Evolutionary conservation across 1,284 basidiomycete species (phyloP).

Genomic region (Neonothopanus nambi): DNA sequence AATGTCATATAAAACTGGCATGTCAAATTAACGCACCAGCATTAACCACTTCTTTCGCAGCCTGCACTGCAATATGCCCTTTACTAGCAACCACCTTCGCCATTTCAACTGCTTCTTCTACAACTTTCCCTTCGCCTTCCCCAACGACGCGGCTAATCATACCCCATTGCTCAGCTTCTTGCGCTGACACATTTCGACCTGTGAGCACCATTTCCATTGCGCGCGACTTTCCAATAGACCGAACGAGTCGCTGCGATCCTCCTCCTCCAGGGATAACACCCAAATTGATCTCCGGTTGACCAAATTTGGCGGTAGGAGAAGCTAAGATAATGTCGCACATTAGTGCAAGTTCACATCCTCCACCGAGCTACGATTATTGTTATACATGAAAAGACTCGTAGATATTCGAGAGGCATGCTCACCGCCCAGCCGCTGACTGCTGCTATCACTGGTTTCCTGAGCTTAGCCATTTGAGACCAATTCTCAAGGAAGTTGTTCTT

Average conservation of each 20-base stretch:
- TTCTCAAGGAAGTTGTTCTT: slow-evolving; percentile 86
- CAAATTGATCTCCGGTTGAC: slow-evolving; percentile 97
- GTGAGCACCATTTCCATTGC: slow-evolving; percentile 97
- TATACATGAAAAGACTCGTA: slow-evolving; percentile 6
- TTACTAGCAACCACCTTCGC: slow-evolving; percentile 84
- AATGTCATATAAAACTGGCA: background rate
- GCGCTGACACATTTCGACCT: slow-evolving; percentile 78
- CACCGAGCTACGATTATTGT: slow-evolving; percentile 69
- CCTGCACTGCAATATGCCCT: slow-evolving; percentile 84
- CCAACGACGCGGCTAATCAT: slow-evolving; percentile 83
- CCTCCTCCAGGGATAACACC: slow-evolving; percentile 95
- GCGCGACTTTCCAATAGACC: slow-evolving; percentile 88
- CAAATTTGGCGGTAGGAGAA: slow-evolving; percentile 91
- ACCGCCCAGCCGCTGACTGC: slow-evolving; percentile 96
- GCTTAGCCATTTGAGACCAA: slow-evolving; percentile 78
- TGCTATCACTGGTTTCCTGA: slow-evolving; percentile 93
- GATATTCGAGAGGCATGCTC: slow-evolving; percentile 30
- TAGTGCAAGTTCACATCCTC: slow-evolving; percentile 95
- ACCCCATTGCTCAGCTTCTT: slow-evolving; percentile 86
- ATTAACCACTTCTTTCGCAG: slow-evolving; percentile 96
- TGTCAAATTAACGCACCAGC: slow-evolving; percentile 55
- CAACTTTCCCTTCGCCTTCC: slow-evolving; percentile 76
- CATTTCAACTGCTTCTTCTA: slow-evolving; percentile 87
- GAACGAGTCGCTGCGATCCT: slow-evolving; percentile 83
- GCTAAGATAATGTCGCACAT: slow-evolving; percentile 97